Base-by-base conservation (phyloP, 2,329 filamentous ascomycete species). In the Cryphonectria carpinicola region DNA sequence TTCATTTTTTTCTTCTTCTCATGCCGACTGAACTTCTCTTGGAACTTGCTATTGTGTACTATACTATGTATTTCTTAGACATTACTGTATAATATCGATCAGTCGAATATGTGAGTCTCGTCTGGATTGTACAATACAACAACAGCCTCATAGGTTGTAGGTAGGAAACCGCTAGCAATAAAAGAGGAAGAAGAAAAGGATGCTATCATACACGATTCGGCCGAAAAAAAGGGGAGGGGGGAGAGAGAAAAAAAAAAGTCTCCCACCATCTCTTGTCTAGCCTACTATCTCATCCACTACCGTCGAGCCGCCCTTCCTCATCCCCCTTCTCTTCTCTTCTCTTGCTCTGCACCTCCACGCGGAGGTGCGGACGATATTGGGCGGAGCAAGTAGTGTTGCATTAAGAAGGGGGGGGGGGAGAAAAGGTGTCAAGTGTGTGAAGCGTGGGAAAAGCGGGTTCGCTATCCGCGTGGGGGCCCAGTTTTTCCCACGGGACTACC, bases 381-480 rank as follows among this genome's bases (percentile, higher is more conserved):
- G 58, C 58, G 32, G 58, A n/a, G 56, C 56, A 60, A 32, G 25
- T 19, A 49, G 22, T n/a, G 46, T 49, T n/a, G 56, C 56, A 32
- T 10, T 32, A 8, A 37, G 52, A n/a, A 1, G 52, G n/a, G 35
- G 35, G 37, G 10, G 37, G 37, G 37, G 11, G 37, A 39, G 10
- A 39, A 39, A 3, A n/a, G 22, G 46, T 19, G 46, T 43, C 41
- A n/a, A n/a, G 46, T n/a, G 46, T n/a, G 22, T 39, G 5, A 8
- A 49, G 22, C 17, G 43, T 5, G 5, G 19, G 10, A 19, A 49
- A 49, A 49, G 46, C 46, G 46, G 46, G 46, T 49, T 22, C 37
- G 17, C 11, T 32, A 35, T 37, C 58, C 22, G 58, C 58, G 58
- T 61, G 58, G 58, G 58, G 58, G 58, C 19, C 56, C 56, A 32